Conservation (phyloP, 2,329 filamentous ascomycete species). For the Fusarium anguioides region DNA sequence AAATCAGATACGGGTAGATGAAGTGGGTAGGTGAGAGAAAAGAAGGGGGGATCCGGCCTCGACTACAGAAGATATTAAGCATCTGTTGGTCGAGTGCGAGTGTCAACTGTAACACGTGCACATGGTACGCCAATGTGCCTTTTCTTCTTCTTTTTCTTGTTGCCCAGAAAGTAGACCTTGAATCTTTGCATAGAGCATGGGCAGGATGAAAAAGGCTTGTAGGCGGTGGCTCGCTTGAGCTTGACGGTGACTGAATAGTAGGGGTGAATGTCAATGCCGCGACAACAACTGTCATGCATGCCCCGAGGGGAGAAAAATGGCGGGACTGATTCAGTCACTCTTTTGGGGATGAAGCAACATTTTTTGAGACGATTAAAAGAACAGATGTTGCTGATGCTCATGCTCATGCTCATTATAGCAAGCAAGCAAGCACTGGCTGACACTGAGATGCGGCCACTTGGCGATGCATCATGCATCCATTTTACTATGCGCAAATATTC, state of each 20-base stretch:
- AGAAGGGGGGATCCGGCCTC: not conserved
- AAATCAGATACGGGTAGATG: constrained; percentile 12
- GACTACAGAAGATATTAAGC: constrained; percentile 8
- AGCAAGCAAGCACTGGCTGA: constrained; percentile 13
- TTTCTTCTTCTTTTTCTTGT: constrained; percentile 2
- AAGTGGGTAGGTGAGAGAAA: constrained; percentile 5
- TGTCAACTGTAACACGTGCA: constrained; percentile 11
- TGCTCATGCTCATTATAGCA: constrained; percentile 9
- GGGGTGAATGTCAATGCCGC: constrained; percentile 25
- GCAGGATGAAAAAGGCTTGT: not conserved
- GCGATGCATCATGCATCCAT: not conserved
- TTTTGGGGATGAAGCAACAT: constrained; percentile 13
- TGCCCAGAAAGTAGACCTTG: not conserved
- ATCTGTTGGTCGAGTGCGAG: constrained; percentile 7
- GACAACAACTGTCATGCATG: constrained; percentile 13
- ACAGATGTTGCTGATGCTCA: constrained; percentile 11
- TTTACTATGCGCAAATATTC: constrained; percentile 15
- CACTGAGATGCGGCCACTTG: constrained; percentile 30
- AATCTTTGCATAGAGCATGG: constrained; percentile 13
- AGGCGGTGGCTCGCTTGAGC: constrained; percentile 37
- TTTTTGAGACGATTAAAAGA: not conserved
- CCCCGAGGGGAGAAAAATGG: not conserved
- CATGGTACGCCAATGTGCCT: constrained; percentile 9
- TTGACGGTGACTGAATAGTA: constrained; percentile 12
- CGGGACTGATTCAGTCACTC: constrained; percentile 43